phyloP scores from a whole-genome alignment of 306 rosid species.

The Dryas alaskensis region DNA sequence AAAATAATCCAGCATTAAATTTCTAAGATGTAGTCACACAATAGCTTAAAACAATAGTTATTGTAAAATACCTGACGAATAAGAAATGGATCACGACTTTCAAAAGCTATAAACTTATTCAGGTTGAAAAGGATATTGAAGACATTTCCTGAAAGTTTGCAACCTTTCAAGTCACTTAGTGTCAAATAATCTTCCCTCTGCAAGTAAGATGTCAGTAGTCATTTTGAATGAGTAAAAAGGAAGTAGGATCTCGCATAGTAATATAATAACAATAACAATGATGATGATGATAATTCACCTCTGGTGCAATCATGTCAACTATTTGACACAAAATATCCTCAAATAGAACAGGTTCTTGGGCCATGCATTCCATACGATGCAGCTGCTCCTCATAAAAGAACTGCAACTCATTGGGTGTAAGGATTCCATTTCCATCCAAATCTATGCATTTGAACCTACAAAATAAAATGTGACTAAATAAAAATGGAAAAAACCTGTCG shows the following conservation, averaged over 20 bases:
- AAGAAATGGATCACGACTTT: conserved; percentile 94
- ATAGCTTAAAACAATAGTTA: background rate
- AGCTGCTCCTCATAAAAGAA: conserved; percentile 98
- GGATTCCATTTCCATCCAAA: conserved; percentile 91
- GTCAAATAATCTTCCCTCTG: conserved; percentile 74
- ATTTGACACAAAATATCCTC: conserved; percentile 97
- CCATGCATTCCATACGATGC: conserved; percentile 99
- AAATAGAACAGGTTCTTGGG: conserved; percentile 93
- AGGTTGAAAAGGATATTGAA: conserved; percentile 96
- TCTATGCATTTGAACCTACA: conserved; percentile 96
- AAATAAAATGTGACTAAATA: conserved; percentile 24
- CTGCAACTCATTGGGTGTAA: conserved; percentile 89
- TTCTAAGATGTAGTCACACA: background rate
- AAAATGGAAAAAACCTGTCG: background rate
- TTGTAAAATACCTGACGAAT: conserved; percentile 76
- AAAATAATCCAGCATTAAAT: background rate
- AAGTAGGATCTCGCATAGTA: background rate
- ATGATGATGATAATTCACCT: conserved; percentile 41
- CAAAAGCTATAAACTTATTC: conserved; percentile 92
- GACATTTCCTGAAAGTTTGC: conserved; percentile 90
- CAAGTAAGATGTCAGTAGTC: conserved; percentile 27
- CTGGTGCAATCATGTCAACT: conserved; percentile 87
- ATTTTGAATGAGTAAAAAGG: conserved; percentile 15
- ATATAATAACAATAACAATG: background rate
- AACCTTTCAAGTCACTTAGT: conserved; percentile 72